Evolutionary conservation across 495 filamentous ascomycete species (phyloP).

Genomic region (Massariosphaeria phaeospora): DNA sequence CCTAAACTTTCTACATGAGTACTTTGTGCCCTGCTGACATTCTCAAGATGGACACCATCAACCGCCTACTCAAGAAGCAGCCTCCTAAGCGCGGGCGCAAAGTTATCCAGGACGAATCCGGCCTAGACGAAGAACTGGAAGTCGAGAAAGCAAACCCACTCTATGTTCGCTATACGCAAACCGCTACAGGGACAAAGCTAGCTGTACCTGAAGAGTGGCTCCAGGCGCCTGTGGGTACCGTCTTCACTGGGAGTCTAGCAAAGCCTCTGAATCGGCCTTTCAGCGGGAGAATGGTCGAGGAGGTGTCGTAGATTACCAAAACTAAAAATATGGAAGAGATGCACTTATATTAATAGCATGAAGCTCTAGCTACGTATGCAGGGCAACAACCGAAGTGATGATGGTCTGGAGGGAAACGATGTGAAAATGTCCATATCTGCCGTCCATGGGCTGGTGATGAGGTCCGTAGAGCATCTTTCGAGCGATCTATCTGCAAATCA

Average conservation of each 20-base stretch:
- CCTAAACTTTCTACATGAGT: too few species aligned
- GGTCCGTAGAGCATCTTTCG: too few species aligned
- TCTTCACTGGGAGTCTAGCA: slow-evolving; percentile 47
- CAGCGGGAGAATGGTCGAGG: slow-evolving; percentile 33
- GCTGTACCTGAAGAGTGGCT: slow-evolving; percentile 82
- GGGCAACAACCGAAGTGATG: too few species aligned
- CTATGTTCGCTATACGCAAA: slow-evolving; percentile 76
- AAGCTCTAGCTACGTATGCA: too few species aligned
- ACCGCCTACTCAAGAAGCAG: slow-evolving; percentile 92
- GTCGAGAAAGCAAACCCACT: slow-evolving; percentile 58
- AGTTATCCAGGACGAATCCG: slow-evolving; percentile 47
- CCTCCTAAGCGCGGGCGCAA: slow-evolving; percentile 73
- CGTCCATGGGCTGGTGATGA: too few species aligned
- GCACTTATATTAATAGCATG: too few species aligned
- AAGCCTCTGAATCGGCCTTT: slow-evolving; percentile 11
- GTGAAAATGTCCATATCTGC: too few species aligned
- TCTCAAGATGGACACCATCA: slow-evolving; percentile 91
- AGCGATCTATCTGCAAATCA: too few species aligned
- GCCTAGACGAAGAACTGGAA: slow-evolving; percentile 49
- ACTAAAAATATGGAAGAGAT: too few species aligned
- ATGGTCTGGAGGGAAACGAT: too few species aligned
- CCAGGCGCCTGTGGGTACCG: slow-evolving; percentile 57
- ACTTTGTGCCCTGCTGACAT: slow-evolving; percentile 6
- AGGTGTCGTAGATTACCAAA: slow-evolving; percentile 26
- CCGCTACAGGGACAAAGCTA: slow-evolving; percentile 59